A percentile compares a stretch with the other conserved stretches of the same genome.
Conservation (phyloP, 2,329 filamentous ascomycete genomes). For the Botrytis cinerea region DNA sequence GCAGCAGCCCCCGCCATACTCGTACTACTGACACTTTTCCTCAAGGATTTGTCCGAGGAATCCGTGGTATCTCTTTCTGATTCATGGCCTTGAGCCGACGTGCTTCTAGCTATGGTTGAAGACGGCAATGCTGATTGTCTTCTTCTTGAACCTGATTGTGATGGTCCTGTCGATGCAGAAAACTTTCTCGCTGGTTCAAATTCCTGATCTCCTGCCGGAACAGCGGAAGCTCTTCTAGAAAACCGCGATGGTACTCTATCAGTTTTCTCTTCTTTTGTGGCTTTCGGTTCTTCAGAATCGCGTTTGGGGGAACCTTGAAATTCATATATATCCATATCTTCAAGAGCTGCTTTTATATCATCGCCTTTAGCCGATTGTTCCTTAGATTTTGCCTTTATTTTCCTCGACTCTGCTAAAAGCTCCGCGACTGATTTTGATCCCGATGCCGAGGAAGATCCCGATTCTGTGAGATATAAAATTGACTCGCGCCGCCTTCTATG, state of each 20-base stretch:
- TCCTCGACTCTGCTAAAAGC: conserved; percentile 38
- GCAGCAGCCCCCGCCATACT: conserved; percentile 28
- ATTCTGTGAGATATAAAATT: conserved; percentile 35
- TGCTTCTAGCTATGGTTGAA: conserved; percentile 29
- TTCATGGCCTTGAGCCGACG: conserved; percentile 26
- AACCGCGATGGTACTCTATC: conserved; percentile 31
- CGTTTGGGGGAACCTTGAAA: conserved; percentile 35
- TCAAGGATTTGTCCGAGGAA: conserved; percentile 29
- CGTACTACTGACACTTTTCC: conserved; percentile 30
- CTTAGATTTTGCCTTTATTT: conserved; percentile 35
- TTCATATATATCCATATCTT: conserved; percentile 39
- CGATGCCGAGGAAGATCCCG: conserved; percentile 28
- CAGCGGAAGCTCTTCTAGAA: conserved; percentile 34
- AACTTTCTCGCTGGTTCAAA: conserved; percentile 36
- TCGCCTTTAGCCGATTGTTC: conserved; percentile 30
- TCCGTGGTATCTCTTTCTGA: conserved; percentile 26
- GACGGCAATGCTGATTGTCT: conserved; percentile 38
- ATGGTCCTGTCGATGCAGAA: conserved; percentile 29
- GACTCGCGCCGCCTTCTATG: conserved; percentile 41
- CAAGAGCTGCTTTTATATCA: conserved; percentile 29
- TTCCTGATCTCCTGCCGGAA: conserved; percentile 30
- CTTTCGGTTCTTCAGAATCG: conserved; percentile 17
- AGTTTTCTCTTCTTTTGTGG: conserved; percentile 23
- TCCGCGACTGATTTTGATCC: conserved; percentile 38
- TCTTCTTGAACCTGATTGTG: conserved; percentile 35